Base-by-base conservation (phyloP, 441 rosid genomes). In the Brassica balearica region DNA sequence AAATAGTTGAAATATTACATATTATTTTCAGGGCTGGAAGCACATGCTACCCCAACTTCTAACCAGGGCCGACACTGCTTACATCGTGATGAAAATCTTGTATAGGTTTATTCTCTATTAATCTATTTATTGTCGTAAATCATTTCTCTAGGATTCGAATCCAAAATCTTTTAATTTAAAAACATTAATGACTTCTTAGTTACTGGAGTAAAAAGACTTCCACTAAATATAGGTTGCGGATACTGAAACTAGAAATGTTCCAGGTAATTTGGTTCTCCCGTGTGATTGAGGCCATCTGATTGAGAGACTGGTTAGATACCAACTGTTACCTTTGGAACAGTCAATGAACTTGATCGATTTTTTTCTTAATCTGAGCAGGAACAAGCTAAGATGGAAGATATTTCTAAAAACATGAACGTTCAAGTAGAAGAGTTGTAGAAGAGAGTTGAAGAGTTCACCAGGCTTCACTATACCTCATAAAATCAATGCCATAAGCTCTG, bases 381-480 rank as follows among this genome's bases (percentile, higher is more conserved):
- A 75, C 59, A 29, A 29, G 34, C 34, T 29, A 82, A 88, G 77
- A 94, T 96, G 99, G 98, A 94, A 68, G 97, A 94, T 73, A 87
- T 96, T 34, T 92, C 98, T 17, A 90, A 85, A 84, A 51, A 88
- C 22, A 82, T 90, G 90, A 59, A 75, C 72, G 92, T 94, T 72
- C 88, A 96, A 2, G 91, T 89, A 77, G 98, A 94, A 83, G 99
- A 94, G 77, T 86, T 96, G 29, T 91, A 91, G 84, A 94, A 92
- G 88, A 90, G 94, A 83, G 95, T 96, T 46, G 98, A 94, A 73
- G 99, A 96, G 77, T 86, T 96, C 61, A 96, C 93, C 9, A 85
- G 98, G 88, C 85, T 96, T 84, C 99, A 96, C 84, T 41, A 41
- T 2, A 1, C 48, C 48, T 41, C 48, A 41, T 41, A 41, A 41